Percentiles rank a stretch among this genome's conserved stretches.
Evolutionary conservation across 768 basidiomycete genomes (phyloP).

Genomic region (Leccinum pellstonianum): DNA sequence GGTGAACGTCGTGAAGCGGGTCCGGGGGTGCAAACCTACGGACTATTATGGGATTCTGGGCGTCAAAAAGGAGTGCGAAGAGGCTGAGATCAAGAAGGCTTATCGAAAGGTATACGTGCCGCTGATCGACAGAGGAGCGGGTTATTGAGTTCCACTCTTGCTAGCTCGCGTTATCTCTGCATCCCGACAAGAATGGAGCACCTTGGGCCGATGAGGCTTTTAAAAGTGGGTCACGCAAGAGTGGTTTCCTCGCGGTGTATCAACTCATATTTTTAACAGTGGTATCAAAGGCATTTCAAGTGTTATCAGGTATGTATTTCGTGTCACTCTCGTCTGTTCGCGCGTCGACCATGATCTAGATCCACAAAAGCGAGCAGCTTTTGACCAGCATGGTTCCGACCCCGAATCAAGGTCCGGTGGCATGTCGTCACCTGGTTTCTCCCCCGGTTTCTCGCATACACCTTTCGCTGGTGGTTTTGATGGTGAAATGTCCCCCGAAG

Average conservation of each 20-base stretch:
- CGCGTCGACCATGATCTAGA: conserved; percentile 42
- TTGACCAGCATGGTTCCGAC: conserved; percentile 82
- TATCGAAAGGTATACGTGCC: conserved; percentile 79
- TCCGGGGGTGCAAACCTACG: conserved; percentile 80
- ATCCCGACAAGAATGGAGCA: conserved; percentile 94
- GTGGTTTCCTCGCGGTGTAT: not conserved
- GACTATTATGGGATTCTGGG: conserved; percentile 93
- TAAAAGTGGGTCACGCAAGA: conserved; percentile 64
- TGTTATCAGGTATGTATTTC: conserved; percentile 65
- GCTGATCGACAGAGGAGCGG: conserved; percentile 1
- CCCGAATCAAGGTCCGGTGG: conserved; percentile 82
- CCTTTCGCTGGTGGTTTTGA: conserved; percentile 62
- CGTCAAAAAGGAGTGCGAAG: conserved; percentile 77
- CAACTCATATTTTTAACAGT: conserved; percentile 46
- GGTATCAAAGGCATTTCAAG: conserved; percentile 97
- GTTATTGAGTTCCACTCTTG: conserved; percentile 9
- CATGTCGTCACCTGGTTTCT: conserved; percentile 54
- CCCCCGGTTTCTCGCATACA: conserved; percentile 49
- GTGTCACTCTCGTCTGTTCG: not conserved
- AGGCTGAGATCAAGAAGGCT: conserved; percentile 86
- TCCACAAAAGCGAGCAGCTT: conserved; percentile 84
- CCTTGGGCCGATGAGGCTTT: conserved; percentile 99
- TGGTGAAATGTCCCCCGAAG: conserved; percentile 90
- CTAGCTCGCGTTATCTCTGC: conserved; percentile 83
- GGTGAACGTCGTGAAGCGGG: conserved; percentile 76